Base-by-base conservation (phyloP, 2,329 filamentous ascomycete species). In the Penicillium sp. region DNA sequence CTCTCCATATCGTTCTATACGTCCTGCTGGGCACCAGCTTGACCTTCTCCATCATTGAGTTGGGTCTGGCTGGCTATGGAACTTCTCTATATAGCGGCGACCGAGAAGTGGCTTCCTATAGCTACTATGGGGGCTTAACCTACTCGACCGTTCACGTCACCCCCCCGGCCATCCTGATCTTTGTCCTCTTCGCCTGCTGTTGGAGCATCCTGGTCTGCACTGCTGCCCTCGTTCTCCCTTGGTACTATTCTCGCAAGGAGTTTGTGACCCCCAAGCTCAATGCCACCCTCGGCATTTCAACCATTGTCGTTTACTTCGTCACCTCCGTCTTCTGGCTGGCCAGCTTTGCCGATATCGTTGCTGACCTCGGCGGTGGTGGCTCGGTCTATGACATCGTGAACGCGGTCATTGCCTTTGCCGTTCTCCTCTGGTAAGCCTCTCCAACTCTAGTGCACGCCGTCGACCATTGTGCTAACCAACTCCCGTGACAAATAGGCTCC, bases 271-370 rank as follows among this genome's bases (percentile, higher is more conserved):
- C 48, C 14, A 65, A 60, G 42, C 54, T 69, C 25, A 70, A 69
- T 47, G 60, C 41, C 10, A 63, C 67, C 54, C 56, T 72, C 22
- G 65, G 67, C 8, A 57, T 66, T 10, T 55, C 25, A 4, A 63
- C 68, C 14, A 55, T 69, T 17, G 55, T 62, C 2, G 22, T 68
- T 7, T 72, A 70, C 59, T 68, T 70, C 41, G 48, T 71, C n/a
- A 74, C 70, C 2, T 70, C 63, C 64, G 63, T 72, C 17, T 73
- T 74, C 52, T 74, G 71, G 72, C 54, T 74, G 49, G 71, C 69
- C 11, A 55, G 61, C 14, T 74, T 74, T 50, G 69, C 72, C 20
- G 67, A 73, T 47, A 57, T 72, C 20, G 71, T 65, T 12, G 54
- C 57, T 31, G 11, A 61, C 1, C 54, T 67, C 20, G 60, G 42